Evolutionary conservation across 768 basidiomycete genomes (phyloP), one percentile per base, ranked within the genome.

Genomic region (Pleurotus pulmonarius): DNA sequence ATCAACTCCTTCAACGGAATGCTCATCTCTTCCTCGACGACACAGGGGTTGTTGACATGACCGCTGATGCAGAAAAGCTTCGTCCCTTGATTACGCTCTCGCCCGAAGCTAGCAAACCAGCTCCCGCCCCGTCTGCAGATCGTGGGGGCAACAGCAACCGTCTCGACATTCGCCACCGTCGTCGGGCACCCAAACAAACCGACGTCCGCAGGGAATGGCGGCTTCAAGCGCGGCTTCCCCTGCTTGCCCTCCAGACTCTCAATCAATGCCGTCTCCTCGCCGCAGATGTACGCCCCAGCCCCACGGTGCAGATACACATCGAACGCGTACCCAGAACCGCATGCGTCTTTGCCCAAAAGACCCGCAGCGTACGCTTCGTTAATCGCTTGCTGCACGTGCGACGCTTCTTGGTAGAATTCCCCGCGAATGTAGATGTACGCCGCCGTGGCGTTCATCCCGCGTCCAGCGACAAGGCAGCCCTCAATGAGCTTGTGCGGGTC

Each of bases 341-440:
- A 98, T 0, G 94, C 89, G 68, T 97, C 81, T 70, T 90, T 89
- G 56, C 96, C 96, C 56, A 98, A 73, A 53, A 92, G 76, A 4
- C 95, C 94, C 38, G 86, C 86, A 49, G 85, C 84, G 76, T 99
- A 98, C 2, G 96, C 95, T 67, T 98, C 95, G 62, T 86, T 81
- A 72, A 99, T 97, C 53, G 96, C 96, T 69, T 95, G 92, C 70
- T 95, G 92, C 40, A 98, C 83, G 70, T 97, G 94, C 0, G 84
- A 81, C 0, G 95, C 95, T 70, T 98, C 96, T 69, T 95, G 93
- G 73, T 89, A 86, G 75, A 98, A 99, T 71, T 99, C 96, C 61
- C 96, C 96, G 59, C 96, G 95, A 65, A 98, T 94, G 75, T 99
- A 99, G 72, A 99, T 98, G 80, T 98, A 99, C n/a, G 96, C 96